A percentile compares a stretch with the other conserved stretches of the same genome.
Evolutionary conservation across 208 protist species (phyloP).

Genomic region (Trypanosoma rangeli): DNA sequence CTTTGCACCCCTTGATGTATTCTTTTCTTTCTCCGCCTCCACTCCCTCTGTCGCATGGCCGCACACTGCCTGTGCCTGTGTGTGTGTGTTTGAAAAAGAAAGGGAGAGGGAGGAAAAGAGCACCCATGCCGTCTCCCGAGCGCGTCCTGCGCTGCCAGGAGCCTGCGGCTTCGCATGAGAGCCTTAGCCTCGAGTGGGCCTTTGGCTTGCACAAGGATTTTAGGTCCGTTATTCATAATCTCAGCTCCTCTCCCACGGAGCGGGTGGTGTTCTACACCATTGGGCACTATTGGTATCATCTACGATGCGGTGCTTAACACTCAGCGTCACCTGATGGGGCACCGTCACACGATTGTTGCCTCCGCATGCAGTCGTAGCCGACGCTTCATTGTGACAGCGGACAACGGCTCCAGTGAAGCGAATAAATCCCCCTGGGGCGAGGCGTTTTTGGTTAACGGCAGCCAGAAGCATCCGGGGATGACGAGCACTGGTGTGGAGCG

Average conservation of each 20-base stretch:
- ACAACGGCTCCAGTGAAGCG: conserved; percentile 49
- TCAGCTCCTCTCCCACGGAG: conserved; percentile 54
- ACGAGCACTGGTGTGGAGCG: conserved; percentile 9
- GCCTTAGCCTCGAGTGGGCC: conserved; percentile 81
- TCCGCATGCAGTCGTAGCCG: conserved; percentile 78
- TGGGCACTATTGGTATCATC: conserved; percentile 89
- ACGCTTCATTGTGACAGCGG: conserved; percentile 92
- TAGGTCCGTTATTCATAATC: conserved; percentile 84
- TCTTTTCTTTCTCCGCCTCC: background rate
- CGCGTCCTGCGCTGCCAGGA: conserved; percentile 23
- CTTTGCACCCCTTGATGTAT: background rate
- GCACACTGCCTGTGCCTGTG: background rate
- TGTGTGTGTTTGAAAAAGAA: background rate
- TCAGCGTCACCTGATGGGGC: conserved; percentile 91
- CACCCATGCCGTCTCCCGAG: background rate
- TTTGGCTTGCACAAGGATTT: conserved; percentile 93
- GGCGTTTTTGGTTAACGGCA: too few relatives aligned
- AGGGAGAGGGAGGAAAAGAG: background rate
- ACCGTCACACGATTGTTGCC: conserved; percentile 83
- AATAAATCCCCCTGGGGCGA: background rate
- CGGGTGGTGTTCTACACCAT: conserved; percentile 91
- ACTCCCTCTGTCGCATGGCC: background rate
- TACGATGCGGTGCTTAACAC: conserved; percentile 88
- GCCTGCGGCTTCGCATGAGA: conserved; percentile 45
- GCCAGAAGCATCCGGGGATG: background rate